These are phyloP conservation scores for Xerocomus potaroensis DNA, from an alignment of 768 basidiomycete genomes.

Conservation along the genomic window DNA sequence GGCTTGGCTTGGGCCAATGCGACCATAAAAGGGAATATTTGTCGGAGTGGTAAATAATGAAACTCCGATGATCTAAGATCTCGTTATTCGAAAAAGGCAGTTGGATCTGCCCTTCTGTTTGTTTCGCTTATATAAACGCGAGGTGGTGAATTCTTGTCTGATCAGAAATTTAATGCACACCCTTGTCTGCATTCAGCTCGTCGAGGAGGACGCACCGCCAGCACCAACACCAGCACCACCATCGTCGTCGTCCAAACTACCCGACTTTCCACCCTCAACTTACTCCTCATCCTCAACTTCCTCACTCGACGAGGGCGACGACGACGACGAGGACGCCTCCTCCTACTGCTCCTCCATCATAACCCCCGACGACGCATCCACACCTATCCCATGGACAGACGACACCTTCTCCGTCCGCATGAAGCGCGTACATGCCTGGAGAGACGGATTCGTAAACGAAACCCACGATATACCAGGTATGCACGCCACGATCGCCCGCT, in stretches of 20 bases:
- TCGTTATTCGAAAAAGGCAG: constrained; percentile 3
- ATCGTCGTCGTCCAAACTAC: constrained; percentile 37
- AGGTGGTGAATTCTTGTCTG: no score
- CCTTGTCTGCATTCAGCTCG: constrained; percentile 77
- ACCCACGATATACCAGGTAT: constrained; percentile 40
- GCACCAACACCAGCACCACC: constrained; percentile 45
- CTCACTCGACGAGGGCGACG: constrained; percentile 34
- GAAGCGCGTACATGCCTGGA: constrained; percentile 70
- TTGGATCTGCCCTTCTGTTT: no score
- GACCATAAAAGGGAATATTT: constrained; percentile 44
- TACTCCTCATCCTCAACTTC: constrained; percentile 34
- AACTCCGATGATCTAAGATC: constrained; percentile 22
- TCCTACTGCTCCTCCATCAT: constrained; percentile 73
- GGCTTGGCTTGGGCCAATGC: constrained; percentile 88
- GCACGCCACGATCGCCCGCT: constrained; percentile 9
- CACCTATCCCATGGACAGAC: constrained; percentile 30
- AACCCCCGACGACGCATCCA: constrained; percentile 35
- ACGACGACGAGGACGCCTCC: constrained; percentile 49
- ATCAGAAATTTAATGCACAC: no score
- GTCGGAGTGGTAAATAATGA: constrained; percentile 4
- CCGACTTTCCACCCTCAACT: no score
- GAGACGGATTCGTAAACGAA: constrained; percentile 51
- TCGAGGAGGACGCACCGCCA: no score
- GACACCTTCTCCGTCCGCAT: constrained; percentile 54
- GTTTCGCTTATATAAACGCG: no score